A percentile compares a stretch with the other conserved stretches of the same genome.
phyloP scores from a whole-genome alignment of 768 basidiomycete species.

The Lactarius indigo region DNA sequence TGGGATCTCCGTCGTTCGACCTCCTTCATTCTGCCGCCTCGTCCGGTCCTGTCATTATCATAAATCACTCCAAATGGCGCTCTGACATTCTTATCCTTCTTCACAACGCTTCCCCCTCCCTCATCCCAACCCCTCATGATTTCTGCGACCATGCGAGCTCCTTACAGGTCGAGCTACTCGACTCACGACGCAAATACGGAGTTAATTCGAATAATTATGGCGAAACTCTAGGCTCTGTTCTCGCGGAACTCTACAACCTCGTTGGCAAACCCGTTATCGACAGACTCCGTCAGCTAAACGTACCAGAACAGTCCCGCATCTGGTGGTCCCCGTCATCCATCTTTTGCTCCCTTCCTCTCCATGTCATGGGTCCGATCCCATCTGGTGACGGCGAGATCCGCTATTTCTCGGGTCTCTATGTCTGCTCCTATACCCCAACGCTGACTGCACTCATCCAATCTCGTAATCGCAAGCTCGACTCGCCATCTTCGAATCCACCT shows the following conservation, averaged over 20 bases:
- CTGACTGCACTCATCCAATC: too few relatives aligned
- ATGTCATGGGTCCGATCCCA: conserved; percentile 16
- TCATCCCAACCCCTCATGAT: neutral
- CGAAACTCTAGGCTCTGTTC: too few relatives aligned
- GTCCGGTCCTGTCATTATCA: conserved; percentile 5
- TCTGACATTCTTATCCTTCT: conserved; percentile 14
- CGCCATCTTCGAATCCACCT: too few relatives aligned
- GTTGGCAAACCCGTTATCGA: conserved; percentile 1
- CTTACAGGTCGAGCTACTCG: neutral
- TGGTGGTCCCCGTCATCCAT: conserved; percentile 17
- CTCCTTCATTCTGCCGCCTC: neutral
- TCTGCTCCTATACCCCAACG: neutral
- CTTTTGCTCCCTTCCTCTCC: conserved; percentile 18
- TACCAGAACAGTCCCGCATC: conserved; percentile 8
- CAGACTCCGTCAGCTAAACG: neutral
- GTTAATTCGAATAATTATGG: neutral
- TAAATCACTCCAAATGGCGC: conserved; percentile 1
- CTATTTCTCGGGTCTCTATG: conserved; percentile 7
- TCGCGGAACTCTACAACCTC: neutral
- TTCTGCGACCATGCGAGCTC: neutral
- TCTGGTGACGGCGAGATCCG: neutral
- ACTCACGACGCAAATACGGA: neutral
- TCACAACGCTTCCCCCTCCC: neutral
- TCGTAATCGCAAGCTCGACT: too few relatives aligned
- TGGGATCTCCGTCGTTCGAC: neutral